A percentile compares a stretch with the other conserved stretches of the same genome.
These are phyloP conservation scores for Rubroboletus satanas DNA, from an alignment of 768 basidiomycete genomes.

Conservation along the genomic window DNA sequence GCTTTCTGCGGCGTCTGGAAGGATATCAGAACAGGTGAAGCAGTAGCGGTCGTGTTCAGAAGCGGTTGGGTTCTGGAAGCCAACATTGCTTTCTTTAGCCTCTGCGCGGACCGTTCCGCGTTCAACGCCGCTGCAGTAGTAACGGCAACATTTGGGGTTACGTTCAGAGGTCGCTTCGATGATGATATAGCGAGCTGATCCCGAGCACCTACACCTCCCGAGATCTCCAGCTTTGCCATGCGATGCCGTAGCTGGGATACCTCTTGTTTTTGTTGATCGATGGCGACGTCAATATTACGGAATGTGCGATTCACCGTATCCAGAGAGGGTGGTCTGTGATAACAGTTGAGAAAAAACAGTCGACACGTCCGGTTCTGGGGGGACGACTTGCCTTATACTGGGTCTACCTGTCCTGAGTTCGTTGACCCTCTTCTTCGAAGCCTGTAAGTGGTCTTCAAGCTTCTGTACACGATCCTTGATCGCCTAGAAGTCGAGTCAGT, in stretches of 20 bases:
- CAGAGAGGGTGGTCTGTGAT: conserved; percentile 69
- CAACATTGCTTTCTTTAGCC: conserved; percentile 66
- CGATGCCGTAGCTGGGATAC: conserved; percentile 51
- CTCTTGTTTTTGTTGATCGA: conserved; percentile 57
- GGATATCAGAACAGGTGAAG: conserved; percentile 18
- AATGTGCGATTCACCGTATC: conserved; percentile 82
- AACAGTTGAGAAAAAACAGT: neutral
- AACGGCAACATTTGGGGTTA: conserved; percentile 64
- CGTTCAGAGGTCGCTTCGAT: conserved; percentile 37
- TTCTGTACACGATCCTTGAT: conserved; percentile 73
- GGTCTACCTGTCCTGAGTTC: conserved; percentile 60
- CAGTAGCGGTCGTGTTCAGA: conserved; percentile 52
- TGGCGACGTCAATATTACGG: conserved; percentile 75
- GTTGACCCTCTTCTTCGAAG: conserved; percentile 65
- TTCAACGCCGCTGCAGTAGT: conserved; percentile 80
- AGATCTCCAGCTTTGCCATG: conserved; percentile 48
- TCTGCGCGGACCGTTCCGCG: conserved; percentile 69
- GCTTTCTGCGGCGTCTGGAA: conserved; percentile 30
- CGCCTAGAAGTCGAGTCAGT: conserved; percentile 38
- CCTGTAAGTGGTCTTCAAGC: conserved; percentile 68
- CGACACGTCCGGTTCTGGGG: neutral
- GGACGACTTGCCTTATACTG: conserved; percentile 50
- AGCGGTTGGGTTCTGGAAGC: conserved; percentile 58
- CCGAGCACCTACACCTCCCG: conserved; percentile 23
- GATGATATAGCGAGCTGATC: conserved; percentile 43